Evolutionary conservation across 495 filamentous ascomycete species (phyloP), one percentile per base, ranked within the genome.

Genomic region (Aspergillus sclerotioniger): DNA sequence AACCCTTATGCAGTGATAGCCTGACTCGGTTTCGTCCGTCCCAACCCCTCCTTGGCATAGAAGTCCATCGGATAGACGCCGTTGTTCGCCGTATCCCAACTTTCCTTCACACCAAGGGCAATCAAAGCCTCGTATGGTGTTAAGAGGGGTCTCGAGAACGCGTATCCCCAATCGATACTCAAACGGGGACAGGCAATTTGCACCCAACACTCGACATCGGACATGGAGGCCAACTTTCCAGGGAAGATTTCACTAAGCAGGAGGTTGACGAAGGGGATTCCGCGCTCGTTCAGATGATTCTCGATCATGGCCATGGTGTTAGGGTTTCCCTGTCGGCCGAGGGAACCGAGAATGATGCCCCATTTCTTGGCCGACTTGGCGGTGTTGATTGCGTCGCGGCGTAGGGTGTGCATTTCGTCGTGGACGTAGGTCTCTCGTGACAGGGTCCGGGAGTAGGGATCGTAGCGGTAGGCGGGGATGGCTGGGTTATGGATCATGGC

Each of bases 111-210:
- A 4, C 87, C 90, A 45, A 98, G 71, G 33, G 90, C 94, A 52
- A 98, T 86, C 50, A 97, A 79, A 25, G 94, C 94, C 73, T 98
- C 94, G 61, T 98, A 97, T 12, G 94, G 93, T 47, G 92, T 98
- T 66, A 98, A 68, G 60, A 98, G 67, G 32, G 94, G 94, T 32
- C 89, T 77, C 5, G 88, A 80, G 71, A 98, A 98, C 13, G 95
- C 94, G 76, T 98, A 98, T 0, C 94, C 94, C 94, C 94, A 98
- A 75, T 98, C 94, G 58, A 98, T 98, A 69, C 91, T 96, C 65
- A 98, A 65, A 28, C 94, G 73, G 8, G 94, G 94, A 77, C 94
- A 98, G 8, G 94, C 94, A 43, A 98, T 90, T 72, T 98, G 94
- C 33, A 98, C 92, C 94, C 94, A 98, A 58, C 90, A 93, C 62